These are phyloP conservation scores for Pyracantha coccinea DNA, from an alignment of 331 rosid species.

Conservation along the genomic window DNA sequence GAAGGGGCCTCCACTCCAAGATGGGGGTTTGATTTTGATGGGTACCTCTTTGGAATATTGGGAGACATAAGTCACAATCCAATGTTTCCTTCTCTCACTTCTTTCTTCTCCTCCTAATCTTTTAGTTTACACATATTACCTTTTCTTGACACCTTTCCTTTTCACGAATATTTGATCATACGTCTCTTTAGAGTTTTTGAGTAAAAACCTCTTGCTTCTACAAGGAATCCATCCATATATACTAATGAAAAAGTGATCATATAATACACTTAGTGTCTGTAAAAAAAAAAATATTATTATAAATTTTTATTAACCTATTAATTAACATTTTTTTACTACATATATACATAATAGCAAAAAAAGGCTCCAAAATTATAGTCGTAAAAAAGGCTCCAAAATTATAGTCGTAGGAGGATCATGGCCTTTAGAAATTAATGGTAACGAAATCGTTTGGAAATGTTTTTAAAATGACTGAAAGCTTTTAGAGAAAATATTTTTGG, in stretches of 20 bases:
- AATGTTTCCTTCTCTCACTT: constrained; percentile 27
- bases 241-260: not conserved
- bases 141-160: constrained; percentile 50
- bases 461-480: too few species aligned
- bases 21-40: constrained; percentile 43
- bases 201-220: not conserved
- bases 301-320: too few species aligned
- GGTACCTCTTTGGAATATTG: constrained; percentile 64
- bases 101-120: constrained; percentile 37
- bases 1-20: constrained; percentile 41
- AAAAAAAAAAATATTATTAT: too few species aligned
- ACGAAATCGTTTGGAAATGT: too few species aligned
- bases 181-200: constrained; percentile 5
- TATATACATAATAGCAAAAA: too few species aligned
- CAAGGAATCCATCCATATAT: not conserved
- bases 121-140: constrained; percentile 35
- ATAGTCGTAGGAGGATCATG: not conserved
- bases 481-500: too few species aligned
- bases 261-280: not conserved
- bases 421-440: not conserved
- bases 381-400: not conserved
- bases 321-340: too few species aligned
- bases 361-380: not conserved
- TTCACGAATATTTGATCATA: constrained; percentile 22
- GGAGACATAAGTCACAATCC: constrained; percentile 54